A percentile compares a stretch with the other conserved stretches of the same genome.
Conservation (phyloP, 306 rosid genomes). For the cucumber (Cucumis sativus) region DNA sequence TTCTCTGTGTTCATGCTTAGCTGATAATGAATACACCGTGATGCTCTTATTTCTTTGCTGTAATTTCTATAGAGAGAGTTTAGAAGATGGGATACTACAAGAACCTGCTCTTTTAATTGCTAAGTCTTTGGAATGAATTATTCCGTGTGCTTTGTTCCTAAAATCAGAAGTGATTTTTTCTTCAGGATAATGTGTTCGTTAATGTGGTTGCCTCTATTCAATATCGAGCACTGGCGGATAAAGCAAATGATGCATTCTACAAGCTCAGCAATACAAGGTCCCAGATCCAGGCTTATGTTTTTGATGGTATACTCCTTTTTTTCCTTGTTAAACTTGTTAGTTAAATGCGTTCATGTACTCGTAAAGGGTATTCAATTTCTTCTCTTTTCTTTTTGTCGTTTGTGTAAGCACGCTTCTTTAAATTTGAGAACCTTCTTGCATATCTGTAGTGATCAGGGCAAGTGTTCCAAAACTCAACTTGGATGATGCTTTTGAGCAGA, state of each 20-base stretch:
- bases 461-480: constrained; percentile 79
- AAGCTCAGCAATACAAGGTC: constrained; percentile 78
- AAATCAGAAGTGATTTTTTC: constrained; percentile 12
- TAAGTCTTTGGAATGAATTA: background rate
- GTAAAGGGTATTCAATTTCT: background rate
- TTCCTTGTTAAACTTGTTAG: background rate
- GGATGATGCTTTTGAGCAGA: constrained; percentile 94
- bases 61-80: background rate
- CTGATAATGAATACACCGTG: background rate
- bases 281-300: constrained; percentile 92
- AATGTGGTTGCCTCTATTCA: constrained; percentile 90
- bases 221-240: constrained; percentile 71
- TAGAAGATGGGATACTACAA: background rate
- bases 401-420: background rate
- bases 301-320: constrained; percentile 47
- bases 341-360: background rate
- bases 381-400: background rate
- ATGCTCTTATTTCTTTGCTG: background rate
- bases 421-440: background rate
- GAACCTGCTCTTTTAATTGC: background rate
- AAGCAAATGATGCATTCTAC: constrained; percentile 88
- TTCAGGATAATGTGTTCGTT: constrained; percentile 88
- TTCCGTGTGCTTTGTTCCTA: background rate
- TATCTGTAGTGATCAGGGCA: constrained; percentile 59
- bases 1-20: background rate